phyloP scores from a whole-genome alignment of 306 rosid species.

The Sicyos baderoa region DNA sequence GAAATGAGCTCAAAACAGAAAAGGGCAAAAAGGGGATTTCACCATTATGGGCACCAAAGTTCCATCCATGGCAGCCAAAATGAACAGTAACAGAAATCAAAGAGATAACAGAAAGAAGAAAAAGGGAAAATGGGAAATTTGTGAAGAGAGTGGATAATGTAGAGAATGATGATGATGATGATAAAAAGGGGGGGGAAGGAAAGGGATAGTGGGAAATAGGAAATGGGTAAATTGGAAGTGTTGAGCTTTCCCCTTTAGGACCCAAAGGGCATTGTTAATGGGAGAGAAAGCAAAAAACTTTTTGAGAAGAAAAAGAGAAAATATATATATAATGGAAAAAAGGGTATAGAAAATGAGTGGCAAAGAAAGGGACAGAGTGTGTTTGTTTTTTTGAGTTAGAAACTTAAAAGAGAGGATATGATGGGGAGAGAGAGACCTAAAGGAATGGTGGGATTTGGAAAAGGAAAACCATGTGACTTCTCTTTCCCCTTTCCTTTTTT shows the following conservation, averaged over 20 bases:
- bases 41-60: not conserved
- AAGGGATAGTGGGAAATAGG: no score
- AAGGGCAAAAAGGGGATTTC: not conserved
- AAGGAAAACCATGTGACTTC: constrained; percentile 4
- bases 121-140: not conserved
- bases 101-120: not conserved
- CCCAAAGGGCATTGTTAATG: constrained; percentile 14
- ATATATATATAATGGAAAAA: not conserved
- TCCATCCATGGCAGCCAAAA: not conserved
- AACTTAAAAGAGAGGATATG: not conserved
- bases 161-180: not conserved
- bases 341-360: constrained; percentile 24
- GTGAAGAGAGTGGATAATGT: not conserved
- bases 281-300: not conserved
- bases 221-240: constrained; percentile 9
- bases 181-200: not conserved
- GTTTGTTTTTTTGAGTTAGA: constrained; percentile 18
- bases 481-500: not conserved
- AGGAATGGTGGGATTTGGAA: not conserved
- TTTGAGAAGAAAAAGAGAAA: not conserved
- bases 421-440: constrained; percentile 10
- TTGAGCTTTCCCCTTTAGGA: constrained; percentile 17
- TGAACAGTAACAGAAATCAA: not conserved
- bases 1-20: not conserved
- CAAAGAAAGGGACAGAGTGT: constrained; percentile 32